Conservation (phyloP, 148 eudicot genomes). For the Amaranthus hypochondriacus region DNA sequence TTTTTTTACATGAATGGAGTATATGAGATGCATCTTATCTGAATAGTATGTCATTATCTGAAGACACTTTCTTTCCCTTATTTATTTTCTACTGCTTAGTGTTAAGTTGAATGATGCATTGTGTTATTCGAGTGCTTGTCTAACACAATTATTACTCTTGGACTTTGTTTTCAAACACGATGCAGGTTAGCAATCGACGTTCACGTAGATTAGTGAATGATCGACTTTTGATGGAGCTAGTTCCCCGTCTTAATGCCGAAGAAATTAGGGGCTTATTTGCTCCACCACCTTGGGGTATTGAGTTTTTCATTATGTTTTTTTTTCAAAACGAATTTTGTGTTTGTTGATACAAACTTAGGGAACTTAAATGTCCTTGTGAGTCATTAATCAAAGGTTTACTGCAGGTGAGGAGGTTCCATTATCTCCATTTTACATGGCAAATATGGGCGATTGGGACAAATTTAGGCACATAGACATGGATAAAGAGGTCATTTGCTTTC, state of each 20-base stretch:
- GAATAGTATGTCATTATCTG: too few species aligned
- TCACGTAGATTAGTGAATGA: constrained; percentile 89
- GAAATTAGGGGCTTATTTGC: constrained; percentile 93
- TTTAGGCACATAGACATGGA: constrained; percentile 95
- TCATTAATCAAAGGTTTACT: constrained; percentile 27
- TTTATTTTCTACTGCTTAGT: neutral
- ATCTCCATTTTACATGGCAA: constrained; percentile 78
- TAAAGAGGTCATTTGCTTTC: constrained; percentile 61
- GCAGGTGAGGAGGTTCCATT: constrained; percentile 75
- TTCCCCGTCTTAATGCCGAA: constrained; percentile 78
- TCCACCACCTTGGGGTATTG: constrained; percentile 92
- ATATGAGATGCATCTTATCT: too few species aligned
- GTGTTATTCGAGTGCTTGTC: neutral
- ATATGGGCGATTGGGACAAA: constrained; percentile 77
- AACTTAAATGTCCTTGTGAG: neutral
- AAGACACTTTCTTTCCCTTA: neutral
- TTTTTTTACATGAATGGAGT: too few species aligned
- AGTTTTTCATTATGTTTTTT: neutral
- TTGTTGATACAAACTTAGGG: too few species aligned
- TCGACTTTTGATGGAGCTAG: constrained; percentile 87
- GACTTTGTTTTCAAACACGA: neutral
- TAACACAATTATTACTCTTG: constrained; percentile 6
- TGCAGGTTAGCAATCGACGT: constrained; percentile 84
- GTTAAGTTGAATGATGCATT: neutral
- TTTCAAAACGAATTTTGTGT: neutral